Evolutionary conservation across 176 grass and related monocot genomes (phyloP).

Genomic region (Rhynchospora pubera): DNA sequence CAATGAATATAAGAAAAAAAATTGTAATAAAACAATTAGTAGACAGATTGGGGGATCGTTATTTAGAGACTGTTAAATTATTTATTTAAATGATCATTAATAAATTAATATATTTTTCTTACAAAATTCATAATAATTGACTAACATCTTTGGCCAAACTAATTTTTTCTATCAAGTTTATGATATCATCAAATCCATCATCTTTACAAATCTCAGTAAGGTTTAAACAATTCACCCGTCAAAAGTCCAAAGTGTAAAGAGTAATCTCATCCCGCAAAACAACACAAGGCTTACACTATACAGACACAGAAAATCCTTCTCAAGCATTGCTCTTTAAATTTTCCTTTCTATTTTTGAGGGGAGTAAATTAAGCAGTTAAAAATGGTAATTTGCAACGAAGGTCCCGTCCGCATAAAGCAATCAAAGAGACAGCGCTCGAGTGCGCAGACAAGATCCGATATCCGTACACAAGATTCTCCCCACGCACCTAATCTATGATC

Average conservation of each 20-base stretch:
- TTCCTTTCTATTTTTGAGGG: neutral
- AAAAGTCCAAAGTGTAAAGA: too few species aligned
- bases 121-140: neutral
- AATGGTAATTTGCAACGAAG: neutral
- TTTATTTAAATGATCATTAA: too few species aligned
- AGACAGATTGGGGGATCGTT: too few species aligned
- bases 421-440: neutral
- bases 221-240: too few species aligned
- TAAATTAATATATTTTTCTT: neutral
- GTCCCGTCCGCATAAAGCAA: neutral
- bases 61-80: too few species aligned
- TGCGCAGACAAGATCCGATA: slow-evolving; percentile 17
- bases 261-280: too few species aligned
- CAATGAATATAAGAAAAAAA: too few species aligned
- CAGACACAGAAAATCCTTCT: too few species aligned
- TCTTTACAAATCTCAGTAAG: too few species aligned
- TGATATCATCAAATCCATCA: too few species aligned
- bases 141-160: neutral
- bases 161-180: neutral
- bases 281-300: too few species aligned
- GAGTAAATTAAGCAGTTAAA: neutral
- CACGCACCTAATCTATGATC: neutral
- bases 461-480: slow-evolving; percentile 16
- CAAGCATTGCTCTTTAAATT: neutral
- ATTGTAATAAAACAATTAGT: too few species aligned